Evolutionary conservation across 176 grass and related monocot genomes (phyloP).

Genomic region (Musa beccarii): DNA sequence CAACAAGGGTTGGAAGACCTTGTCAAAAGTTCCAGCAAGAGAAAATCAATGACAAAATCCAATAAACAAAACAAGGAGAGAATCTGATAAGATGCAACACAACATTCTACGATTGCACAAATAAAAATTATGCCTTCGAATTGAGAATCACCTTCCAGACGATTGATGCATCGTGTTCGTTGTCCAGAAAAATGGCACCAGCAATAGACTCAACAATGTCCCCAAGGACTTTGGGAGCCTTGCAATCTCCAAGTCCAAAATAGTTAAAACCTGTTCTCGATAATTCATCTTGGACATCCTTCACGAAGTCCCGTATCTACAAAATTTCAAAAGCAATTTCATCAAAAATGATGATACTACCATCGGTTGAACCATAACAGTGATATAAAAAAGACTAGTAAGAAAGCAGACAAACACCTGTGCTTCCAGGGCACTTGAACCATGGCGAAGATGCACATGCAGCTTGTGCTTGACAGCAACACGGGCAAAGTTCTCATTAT

Average conservation of each 20-base stretch:
- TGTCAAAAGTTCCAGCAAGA: conserved; percentile 12
- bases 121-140: background rate
- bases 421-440: conserved; percentile 83
- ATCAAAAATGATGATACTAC: conserved; percentile 2
- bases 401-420: conserved; percentile 45
- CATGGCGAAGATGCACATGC: conserved; percentile 85
- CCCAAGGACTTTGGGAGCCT: conserved; percentile 92
- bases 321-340: conserved; percentile 15
- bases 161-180: conserved; percentile 43
- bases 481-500: conserved; percentile 98
- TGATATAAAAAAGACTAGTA: conserved; percentile 7
- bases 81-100: conserved; percentile 8
- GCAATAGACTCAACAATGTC: conserved; percentile 97
- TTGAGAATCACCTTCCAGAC: conserved; percentile 70
- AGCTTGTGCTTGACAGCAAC: conserved; percentile 84
- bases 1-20: conserved; percentile 82
- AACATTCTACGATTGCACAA: background rate
- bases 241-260: conserved; percentile 93
- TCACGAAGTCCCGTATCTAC: conserved; percentile 95
- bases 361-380: conserved; percentile 1
- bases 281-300: conserved; percentile 86
- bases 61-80: background rate
- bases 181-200: conserved; percentile 87
- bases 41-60: background rate
- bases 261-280: conserved; percentile 86